phyloP scores from a whole-genome alignment of 805 yeast species.

The Kodamaea neixiangensis region DNA sequence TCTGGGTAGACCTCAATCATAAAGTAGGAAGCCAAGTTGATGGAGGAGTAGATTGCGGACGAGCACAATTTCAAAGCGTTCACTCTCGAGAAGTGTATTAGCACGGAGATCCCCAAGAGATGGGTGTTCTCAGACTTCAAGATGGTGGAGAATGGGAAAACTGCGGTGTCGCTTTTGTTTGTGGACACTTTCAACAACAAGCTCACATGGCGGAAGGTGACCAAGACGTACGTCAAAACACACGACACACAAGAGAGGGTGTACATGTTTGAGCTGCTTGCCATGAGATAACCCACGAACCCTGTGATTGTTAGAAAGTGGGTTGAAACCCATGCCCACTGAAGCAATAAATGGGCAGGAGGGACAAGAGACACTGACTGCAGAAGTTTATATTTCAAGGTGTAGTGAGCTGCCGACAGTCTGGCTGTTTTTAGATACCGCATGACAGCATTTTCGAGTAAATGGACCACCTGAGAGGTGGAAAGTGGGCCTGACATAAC shows the following conservation, averaged over 20 bases:
- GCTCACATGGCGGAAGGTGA: conserved; percentile 19
- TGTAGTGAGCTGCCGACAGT: background rate
- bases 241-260: conserved; percentile 12
- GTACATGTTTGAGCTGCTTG: conserved; percentile 10
- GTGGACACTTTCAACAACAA: background rate
- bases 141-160: conserved; percentile 21
- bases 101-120: conserved; percentile 23
- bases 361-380: background rate
- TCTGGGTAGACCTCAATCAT: conserved; percentile 20
- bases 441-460: background rate
- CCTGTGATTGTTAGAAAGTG: conserved; percentile 10
- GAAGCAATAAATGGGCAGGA: background rate
- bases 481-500: background rate
- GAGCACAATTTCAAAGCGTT: conserved; percentile 26
- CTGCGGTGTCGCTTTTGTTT: background rate
- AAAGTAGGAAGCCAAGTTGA: conserved; percentile 25
- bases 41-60: conserved; percentile 28
- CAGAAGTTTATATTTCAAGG: background rate
- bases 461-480: background rate
- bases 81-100: conserved; percentile 21
- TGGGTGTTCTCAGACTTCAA: conserved; percentile 32
- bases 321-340: conserved; percentile 4
- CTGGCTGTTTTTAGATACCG: background rate
- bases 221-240: conserved; percentile 21
- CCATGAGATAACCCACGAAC: background rate